A percentile compares a stretch with the other conserved stretches of the same genome.
Conservation (phyloP, 1,284 basidiomycete genomes). For the Vanrija sp. region DNA sequence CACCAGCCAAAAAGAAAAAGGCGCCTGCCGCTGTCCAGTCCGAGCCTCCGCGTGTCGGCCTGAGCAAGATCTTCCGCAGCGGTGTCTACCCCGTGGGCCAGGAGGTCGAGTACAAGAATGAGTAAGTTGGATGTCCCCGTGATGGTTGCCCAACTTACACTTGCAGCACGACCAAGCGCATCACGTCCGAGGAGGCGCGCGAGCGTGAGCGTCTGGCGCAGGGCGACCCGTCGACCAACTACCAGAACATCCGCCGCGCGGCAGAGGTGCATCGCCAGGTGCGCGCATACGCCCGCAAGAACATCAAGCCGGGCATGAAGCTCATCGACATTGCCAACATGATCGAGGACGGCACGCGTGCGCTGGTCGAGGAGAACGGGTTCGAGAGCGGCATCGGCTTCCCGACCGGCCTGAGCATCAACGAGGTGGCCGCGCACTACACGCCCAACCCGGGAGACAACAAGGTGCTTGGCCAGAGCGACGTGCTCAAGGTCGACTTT, state of each 20-base stretch:
- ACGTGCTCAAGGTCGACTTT: slow-evolving; percentile 96
- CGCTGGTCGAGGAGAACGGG: slow-evolving; percentile 86
- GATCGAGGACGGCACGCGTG: slow-evolving; percentile 86
- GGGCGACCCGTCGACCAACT: slow-evolving; percentile 76
- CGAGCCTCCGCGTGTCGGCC: slow-evolving; percentile 87
- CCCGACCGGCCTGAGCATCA: slow-evolving; percentile 93
- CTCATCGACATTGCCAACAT: slow-evolving; percentile 93
- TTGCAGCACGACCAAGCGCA: slow-evolving; percentile 74
- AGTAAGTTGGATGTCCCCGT: too few relatives aligned
- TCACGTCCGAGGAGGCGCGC: slow-evolving; percentile 85
- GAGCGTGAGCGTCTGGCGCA: slow-evolving; percentile 72
- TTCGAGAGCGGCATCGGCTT: slow-evolving; percentile 79
- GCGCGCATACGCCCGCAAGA: slow-evolving; percentile 70
- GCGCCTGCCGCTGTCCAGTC: slow-evolving; percentile 58
- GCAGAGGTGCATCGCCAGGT: slow-evolving; percentile 97
- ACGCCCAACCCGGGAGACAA: slow-evolving; percentile 95
- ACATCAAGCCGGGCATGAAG: slow-evolving; percentile 87
- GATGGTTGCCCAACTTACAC: slow-evolving; percentile 9
- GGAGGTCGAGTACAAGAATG: slow-evolving; percentile 84
- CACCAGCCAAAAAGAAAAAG: slow-evolving; percentile 68
- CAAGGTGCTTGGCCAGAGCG: slow-evolving; percentile 71
- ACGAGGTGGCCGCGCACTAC: slow-evolving; percentile 95
- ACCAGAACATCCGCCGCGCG: slow-evolving; percentile 83
- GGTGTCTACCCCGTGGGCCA: slow-evolving; percentile 89
- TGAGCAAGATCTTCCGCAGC: slow-evolving; percentile 83